These are phyloP conservation scores for Kwoniella shivajii DNA, from an alignment of 1,284 basidiomycete species.

Conservation along the genomic window DNA sequence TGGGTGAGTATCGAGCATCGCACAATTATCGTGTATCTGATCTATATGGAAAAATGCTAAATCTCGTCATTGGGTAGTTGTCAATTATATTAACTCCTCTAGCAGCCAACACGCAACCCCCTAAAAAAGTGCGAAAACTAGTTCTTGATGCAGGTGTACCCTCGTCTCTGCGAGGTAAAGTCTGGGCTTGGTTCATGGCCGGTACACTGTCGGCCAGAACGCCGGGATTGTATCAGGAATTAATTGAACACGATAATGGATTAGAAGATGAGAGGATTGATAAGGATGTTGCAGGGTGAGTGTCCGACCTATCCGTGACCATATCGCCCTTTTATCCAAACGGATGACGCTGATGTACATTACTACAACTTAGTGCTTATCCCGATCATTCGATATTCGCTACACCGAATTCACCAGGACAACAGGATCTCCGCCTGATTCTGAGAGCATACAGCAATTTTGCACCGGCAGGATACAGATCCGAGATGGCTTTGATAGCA, in stretches of 20 bases:
- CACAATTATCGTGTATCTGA: too few relatives aligned
- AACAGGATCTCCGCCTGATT: conserved; percentile 46
- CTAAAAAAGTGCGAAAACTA: conserved; percentile 79
- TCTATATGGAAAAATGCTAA: background rate
- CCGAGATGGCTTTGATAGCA: conserved; percentile 67
- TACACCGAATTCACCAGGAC: conserved; percentile 36
- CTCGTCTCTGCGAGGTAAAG: conserved; percentile 75
- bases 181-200: conserved; percentile 75
- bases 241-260: conserved; percentile 64
- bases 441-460: conserved; percentile 48
- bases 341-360: background rate
- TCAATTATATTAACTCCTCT: conserved; percentile 65
- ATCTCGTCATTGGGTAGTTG: conserved; percentile 55
- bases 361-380: conserved; percentile 20
- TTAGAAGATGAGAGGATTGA: conserved; percentile 63
- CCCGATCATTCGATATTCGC: conserved; percentile 48
- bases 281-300: conserved; percentile 59
- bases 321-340: background rate
- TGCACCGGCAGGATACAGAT: conserved; percentile 69
- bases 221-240: conserved; percentile 68
- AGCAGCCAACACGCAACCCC: conserved; percentile 69
- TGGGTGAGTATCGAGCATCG: too few relatives aligned
- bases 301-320: background rate
- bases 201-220: conserved; percentile 71
- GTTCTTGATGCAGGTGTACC: conserved; percentile 77